Conservation (phyloP, 305 asterid species). For the Plantago lanceolata region DNA sequence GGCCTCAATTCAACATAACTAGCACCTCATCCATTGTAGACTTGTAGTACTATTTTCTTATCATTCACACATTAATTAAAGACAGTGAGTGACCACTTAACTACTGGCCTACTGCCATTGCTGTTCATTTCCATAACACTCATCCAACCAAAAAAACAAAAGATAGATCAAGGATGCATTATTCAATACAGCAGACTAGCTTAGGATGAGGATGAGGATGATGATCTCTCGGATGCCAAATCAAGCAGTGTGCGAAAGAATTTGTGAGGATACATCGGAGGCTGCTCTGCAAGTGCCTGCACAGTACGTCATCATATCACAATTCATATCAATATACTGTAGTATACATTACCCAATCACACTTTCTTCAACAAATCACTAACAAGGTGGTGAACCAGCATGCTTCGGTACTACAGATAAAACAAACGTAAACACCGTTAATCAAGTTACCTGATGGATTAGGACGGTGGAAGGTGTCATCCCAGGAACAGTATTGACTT, state of each 20-base stretch:
- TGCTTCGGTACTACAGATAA: not conserved
- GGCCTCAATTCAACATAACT: no score
- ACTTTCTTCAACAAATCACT: not conserved
- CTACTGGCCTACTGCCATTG: no score
- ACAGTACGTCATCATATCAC: slow-evolving; percentile 15
- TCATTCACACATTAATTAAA: no score
- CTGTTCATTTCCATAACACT: no score
- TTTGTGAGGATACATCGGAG: slow-evolving; percentile 74
- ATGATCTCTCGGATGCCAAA: slow-evolving; percentile 52
- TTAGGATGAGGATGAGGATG: not conserved
- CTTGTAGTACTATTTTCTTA: no score
- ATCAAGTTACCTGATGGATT: slow-evolving; percentile 65
- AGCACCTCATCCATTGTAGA: no score
- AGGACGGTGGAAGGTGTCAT: slow-evolving; percentile 93
- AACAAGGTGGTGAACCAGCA: no score
- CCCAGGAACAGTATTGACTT: slow-evolving; percentile 89
- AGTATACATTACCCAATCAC: no score
- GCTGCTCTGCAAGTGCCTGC: slow-evolving; percentile 77
- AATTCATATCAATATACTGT: not conserved
- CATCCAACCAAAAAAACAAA: no score
- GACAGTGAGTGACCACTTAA: no score
- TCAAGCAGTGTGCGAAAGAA: slow-evolving; percentile 78
- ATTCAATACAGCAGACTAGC: not conserved
- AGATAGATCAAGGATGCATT: not conserved
- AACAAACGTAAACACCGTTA: not conserved